These are phyloP conservation scores for Hirsutella thompsonii DNA, from an alignment of 2,329 filamentous ascomycete species.

Conservation along the genomic window DNA sequence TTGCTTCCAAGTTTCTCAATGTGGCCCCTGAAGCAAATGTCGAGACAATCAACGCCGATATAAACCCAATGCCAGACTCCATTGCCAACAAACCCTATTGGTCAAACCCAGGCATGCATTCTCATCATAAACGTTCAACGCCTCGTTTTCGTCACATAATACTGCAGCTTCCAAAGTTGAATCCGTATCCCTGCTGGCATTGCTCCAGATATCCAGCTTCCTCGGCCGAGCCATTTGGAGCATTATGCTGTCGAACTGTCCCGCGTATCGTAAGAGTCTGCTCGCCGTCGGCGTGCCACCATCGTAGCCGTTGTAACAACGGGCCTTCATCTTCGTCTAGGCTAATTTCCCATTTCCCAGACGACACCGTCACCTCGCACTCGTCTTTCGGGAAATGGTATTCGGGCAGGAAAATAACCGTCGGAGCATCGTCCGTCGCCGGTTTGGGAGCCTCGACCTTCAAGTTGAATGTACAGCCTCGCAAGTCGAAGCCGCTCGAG, in stretches of 20 bases:
- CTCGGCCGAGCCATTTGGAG: conserved; percentile 46
- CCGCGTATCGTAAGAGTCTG: conserved; percentile 71
- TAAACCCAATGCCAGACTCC: no score
- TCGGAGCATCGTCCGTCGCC: conserved; percentile 53
- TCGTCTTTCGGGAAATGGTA: conserved; percentile 78
- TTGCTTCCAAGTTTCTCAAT: no score
- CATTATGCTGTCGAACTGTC: conserved; percentile 50
- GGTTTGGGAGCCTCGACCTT: conserved; percentile 48
- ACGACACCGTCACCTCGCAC: conserved; percentile 61
- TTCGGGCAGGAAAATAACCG: conserved; percentile 74
- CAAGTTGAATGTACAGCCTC: conserved; percentile 64
- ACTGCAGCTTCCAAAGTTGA: conserved; percentile 30
- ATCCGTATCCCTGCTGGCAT: conserved; percentile 36
- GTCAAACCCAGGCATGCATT: not conserved
- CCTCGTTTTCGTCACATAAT: conserved; percentile 31
- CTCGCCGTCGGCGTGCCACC: conserved; percentile 86
- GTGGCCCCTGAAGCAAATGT: no score
- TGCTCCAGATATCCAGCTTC: conserved; percentile 71
- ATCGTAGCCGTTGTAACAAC: conserved; percentile 63
- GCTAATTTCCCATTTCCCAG: conserved; percentile 82
- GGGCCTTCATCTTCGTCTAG: conserved; percentile 57
- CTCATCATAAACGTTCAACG: not conserved
- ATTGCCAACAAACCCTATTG: no score
- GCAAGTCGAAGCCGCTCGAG: conserved; percentile 70
- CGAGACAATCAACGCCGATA: no score